Evolutionary conservation across 108 stramenopile genomes (phyloP).

Genomic region (Licmophora abbreviata): DNA sequence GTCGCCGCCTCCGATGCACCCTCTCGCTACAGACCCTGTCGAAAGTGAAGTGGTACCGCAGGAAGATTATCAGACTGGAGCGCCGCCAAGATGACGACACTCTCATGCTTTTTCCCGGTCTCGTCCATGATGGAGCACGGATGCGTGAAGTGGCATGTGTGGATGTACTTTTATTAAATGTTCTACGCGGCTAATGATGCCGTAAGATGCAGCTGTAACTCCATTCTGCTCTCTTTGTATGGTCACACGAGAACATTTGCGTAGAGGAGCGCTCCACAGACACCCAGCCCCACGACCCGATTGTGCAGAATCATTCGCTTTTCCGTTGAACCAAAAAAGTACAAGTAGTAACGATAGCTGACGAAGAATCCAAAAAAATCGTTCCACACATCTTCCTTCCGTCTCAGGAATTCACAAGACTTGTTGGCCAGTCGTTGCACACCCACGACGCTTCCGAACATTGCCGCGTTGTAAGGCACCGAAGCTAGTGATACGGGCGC

Average conservation of each 20-base stretch:
- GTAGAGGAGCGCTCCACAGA: conserved; percentile 18
- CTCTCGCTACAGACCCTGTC: no score
- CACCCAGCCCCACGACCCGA: conserved; percentile 28
- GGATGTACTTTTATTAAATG: no score
- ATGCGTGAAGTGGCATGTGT: no score
- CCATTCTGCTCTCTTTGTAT: neutral
- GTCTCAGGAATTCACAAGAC: conserved; percentile 23
- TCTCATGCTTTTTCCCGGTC: no score
- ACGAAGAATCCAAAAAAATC: conserved; percentile 31
- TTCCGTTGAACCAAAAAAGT: conserved; percentile 14
- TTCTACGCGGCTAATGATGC: no score
- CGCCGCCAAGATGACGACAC: no score
- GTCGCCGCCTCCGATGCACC: no score
- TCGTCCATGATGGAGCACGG: no score
- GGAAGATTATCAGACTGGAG: no score
- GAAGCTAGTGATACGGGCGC: conserved; percentile 21
- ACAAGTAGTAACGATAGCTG: conserved; percentile 27
- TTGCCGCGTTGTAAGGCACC: conserved; percentile 26
- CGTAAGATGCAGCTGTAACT: no score
- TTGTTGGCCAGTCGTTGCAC: conserved; percentile 27
- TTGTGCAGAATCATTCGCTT: conserved; percentile 28
- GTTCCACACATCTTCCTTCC: conserved; percentile 26
- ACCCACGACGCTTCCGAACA: conserved; percentile 31
- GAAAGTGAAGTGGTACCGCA: no score
- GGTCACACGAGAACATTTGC: conserved; percentile 23